Evolutionary conservation across 768 basidiomycete species (phyloP).

Genomic region (Kwoniella botswanensis): DNA sequence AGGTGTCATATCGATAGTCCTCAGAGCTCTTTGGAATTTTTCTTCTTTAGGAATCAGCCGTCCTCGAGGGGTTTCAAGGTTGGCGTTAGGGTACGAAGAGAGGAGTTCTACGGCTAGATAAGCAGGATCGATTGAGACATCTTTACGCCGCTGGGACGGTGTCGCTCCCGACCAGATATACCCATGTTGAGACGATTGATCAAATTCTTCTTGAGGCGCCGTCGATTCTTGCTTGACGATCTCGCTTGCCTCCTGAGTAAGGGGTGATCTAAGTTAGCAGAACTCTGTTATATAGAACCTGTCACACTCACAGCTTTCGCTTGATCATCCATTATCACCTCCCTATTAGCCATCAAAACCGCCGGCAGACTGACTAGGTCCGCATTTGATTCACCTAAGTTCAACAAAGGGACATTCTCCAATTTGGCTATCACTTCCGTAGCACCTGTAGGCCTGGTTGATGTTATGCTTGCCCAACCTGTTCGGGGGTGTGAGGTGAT

Average conservation of each 20-base stretch:
- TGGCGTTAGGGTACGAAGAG: slow-evolving; percentile 70
- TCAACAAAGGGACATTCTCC: slow-evolving; percentile 86
- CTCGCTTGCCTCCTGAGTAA: slow-evolving; percentile 23
- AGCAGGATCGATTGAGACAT: slow-evolving; percentile 80
- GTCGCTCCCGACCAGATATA: slow-evolving; percentile 87
- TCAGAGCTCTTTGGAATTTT: slow-evolving; percentile 66
- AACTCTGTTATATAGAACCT: neutral
- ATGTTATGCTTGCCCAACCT: slow-evolving; percentile 88
- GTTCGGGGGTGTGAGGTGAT: slow-evolving; percentile 72
- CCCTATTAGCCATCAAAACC: slow-evolving; percentile 72
- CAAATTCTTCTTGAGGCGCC: slow-evolving; percentile 29
- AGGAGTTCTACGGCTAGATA: slow-evolving; percentile 80
- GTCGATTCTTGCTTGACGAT: slow-evolving; percentile 40
- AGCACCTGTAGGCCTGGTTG: slow-evolving; percentile 85
- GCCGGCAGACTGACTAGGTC: slow-evolving; percentile 76
- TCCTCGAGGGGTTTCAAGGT: slow-evolving; percentile 61
- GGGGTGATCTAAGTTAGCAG: neutral
- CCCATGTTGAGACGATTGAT: slow-evolving; percentile 66
- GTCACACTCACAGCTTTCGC: neutral
- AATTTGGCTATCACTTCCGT: slow-evolving; percentile 80
- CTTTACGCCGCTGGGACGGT: slow-evolving; percentile 85
- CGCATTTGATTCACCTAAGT: slow-evolving; percentile 80
- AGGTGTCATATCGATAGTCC: slow-evolving; percentile 77
- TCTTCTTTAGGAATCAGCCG: slow-evolving; percentile 63
- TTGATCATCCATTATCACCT: slow-evolving; percentile 43